These are phyloP conservation scores for Dactylellina cionopaga DNA, from an alignment of 2,329 filamentous ascomycete genomes.

Conservation along the genomic window DNA sequence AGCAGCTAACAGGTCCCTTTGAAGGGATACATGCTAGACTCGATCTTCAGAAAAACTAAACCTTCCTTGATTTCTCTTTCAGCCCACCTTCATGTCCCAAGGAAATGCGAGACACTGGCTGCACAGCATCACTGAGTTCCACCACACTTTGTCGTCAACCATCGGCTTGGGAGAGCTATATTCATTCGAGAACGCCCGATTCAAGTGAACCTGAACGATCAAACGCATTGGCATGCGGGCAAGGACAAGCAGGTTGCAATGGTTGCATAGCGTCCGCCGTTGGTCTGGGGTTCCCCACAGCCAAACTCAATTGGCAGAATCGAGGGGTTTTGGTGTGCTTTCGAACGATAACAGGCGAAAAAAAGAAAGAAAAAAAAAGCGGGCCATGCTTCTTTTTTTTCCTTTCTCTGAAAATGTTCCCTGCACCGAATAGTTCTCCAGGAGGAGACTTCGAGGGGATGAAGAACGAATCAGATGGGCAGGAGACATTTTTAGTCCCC, in stretches of 20 bases:
- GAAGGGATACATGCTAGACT: slow-evolving; percentile 3
- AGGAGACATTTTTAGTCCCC: slow-evolving; percentile 53
- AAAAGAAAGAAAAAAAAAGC: slow-evolving; percentile 43
- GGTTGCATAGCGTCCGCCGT: slow-evolving; percentile 51
- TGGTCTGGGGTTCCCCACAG: slow-evolving; percentile 53
- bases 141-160: slow-evolving; percentile 33
- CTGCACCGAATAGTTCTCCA: slow-evolving; percentile 49
- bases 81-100: slow-evolving; percentile 6
- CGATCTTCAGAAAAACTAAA: slow-evolving; percentile 5
- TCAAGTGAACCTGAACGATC: slow-evolving; percentile 33
- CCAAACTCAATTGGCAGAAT: slow-evolving; percentile 49
- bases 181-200: slow-evolving; percentile 23
- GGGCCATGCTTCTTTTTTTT: slow-evolving; percentile 41
- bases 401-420: slow-evolving; percentile 27
- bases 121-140: background rate
- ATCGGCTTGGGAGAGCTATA: slow-evolving; percentile 6
- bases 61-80: slow-evolving; percentile 17
- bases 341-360: slow-evolving; percentile 48
- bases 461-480: slow-evolving; percentile 51
- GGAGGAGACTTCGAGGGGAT: slow-evolving; percentile 22
- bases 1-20: background rate
- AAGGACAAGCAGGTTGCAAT: slow-evolving; percentile 50
- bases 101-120: slow-evolving; percentile 21
- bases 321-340: slow-evolving; percentile 25
- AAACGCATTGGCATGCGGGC: slow-evolving; percentile 49